Percentiles rank a stretch among this genome's conserved stretches.
phyloP scores from a whole-genome alignment of 75 land plant species.

The Ceratopteris richardii region DNA sequence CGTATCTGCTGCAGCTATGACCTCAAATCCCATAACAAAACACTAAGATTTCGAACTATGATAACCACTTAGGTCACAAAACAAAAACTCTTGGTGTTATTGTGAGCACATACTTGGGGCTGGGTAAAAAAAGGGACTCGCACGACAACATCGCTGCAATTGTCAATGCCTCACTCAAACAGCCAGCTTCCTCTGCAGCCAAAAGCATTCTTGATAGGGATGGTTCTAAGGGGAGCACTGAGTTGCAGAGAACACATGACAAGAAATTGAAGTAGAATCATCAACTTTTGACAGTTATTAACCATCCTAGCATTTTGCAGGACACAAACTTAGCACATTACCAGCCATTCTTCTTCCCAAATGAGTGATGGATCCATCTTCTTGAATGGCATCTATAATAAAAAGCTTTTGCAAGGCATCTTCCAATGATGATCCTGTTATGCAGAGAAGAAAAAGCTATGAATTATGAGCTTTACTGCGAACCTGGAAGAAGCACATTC shows the following conservation, averaged over 20 bases:
- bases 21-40: too few species aligned
- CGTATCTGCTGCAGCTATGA: too few species aligned
- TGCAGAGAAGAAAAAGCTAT: neutral
- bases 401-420: conserved; percentile 92
- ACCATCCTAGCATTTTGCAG: too few species aligned
- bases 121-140: conserved; percentile 54
- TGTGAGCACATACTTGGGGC: conserved; percentile 35
- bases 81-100: too few species aligned
- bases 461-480: too few species aligned
- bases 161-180: conserved; percentile 80
- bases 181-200: conserved; percentile 82
- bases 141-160: conserved; percentile 92
- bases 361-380: conserved; percentile 59
- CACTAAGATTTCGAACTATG: too few species aligned
- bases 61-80: too few species aligned
- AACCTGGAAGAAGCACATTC: too few species aligned
- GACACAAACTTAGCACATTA: conserved; percentile 9
- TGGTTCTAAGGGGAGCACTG: conserved; percentile 92
- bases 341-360: conserved; percentile 88
- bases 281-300: too few species aligned
- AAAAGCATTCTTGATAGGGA: conserved; percentile 87
- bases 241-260: neutral
- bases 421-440: conserved; percentile 63
- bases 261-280: neutral
- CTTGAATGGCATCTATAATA: conserved; percentile 92